phyloP scores from a whole-genome alignment of 768 basidiomycete species.

The Rhodotorula taiwanensis region DNA sequence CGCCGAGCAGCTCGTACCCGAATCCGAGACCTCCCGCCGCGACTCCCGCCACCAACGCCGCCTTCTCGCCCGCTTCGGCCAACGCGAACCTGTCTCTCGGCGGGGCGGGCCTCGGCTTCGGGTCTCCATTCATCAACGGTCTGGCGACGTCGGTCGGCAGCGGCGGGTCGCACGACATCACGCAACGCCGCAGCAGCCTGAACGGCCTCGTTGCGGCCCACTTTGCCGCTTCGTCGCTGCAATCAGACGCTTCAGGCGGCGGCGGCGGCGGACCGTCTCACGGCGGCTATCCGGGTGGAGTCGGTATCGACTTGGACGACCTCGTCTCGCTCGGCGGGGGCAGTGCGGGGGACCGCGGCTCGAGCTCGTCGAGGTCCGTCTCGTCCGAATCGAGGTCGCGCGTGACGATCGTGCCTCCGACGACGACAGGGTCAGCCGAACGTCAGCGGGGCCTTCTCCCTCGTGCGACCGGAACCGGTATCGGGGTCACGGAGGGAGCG shows the following conservation, averaged over 20 bases:
- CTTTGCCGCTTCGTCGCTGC: neutral
- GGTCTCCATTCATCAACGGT: no score
- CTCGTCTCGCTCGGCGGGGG: neutral
- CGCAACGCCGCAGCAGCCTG: constrained; percentile 4
- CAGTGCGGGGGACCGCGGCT: no score
- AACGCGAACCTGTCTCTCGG: neutral
- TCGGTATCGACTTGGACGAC: constrained; percentile 20
- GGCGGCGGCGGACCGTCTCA: neutral
- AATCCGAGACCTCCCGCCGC: constrained; percentile 12
- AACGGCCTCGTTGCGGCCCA: neutral
- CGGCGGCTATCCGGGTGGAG: no score
- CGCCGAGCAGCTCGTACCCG: constrained; percentile 19
- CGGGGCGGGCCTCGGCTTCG: neutral
- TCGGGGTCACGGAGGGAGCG: no score
- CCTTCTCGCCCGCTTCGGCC: constrained; percentile 5
- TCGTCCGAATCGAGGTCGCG: neutral
- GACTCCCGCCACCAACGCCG: constrained; percentile 7
- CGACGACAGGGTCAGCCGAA: neutral
- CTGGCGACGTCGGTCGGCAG: neutral
- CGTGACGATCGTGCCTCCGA: neutral
- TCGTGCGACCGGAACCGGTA: no score
- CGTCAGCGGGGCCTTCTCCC: no score
- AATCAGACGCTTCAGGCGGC: neutral
- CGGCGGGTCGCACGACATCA: no score
- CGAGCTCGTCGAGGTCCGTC: neutral